Percentiles rank a stretch among this genome's conserved stretches.
These are phyloP conservation scores for Aegilops bicornis DNA, from an alignment of 176 grass and related monocot species.

Conservation along the genomic window DNA sequence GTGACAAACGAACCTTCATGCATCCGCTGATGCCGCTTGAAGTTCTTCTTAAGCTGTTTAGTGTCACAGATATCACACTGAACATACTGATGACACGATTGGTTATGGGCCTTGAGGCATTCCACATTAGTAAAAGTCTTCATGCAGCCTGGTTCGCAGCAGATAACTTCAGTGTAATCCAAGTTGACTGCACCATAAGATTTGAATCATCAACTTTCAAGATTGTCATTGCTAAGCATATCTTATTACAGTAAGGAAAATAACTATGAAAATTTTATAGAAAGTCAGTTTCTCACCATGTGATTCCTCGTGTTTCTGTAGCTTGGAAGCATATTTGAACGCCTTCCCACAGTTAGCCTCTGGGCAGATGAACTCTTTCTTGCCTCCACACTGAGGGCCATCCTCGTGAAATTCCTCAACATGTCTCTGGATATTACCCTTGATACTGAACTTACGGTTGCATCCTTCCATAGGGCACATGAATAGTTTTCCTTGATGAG, in stretches of 20 bases:
- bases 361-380: conserved; percentile 53
- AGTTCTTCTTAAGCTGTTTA: conserved; percentile 81
- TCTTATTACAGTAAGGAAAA: conserved; percentile 15
- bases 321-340: conserved; percentile 66
- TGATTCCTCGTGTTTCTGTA: conserved; percentile 67
- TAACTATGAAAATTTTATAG: neutral
- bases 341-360: conserved; percentile 61
- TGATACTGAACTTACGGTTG: conserved; percentile 51
- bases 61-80: conserved; percentile 58
- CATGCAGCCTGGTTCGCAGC: conserved; percentile 62
- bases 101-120: conserved; percentile 61
- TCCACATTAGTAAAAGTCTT: conserved; percentile 56
- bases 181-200: conserved; percentile 44
- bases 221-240: neutral
- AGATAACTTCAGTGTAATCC: conserved; percentile 68
- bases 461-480: conserved; percentile 60
- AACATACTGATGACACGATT: conserved; percentile 56
- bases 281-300: conserved; percentile 51
- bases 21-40: conserved; percentile 62
- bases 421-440: conserved; percentile 70
- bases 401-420: conserved; percentile 52
- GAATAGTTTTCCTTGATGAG: conserved; percentile 66
- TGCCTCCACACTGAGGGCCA: conserved; percentile 24
- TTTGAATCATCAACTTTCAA: neutral
- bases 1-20: conserved; percentile 49